Evolutionary conservation across 768 basidiomycete species (phyloP), one percentile per base, ranked within the genome.

Genomic region (Leccinum boreale): DNA sequence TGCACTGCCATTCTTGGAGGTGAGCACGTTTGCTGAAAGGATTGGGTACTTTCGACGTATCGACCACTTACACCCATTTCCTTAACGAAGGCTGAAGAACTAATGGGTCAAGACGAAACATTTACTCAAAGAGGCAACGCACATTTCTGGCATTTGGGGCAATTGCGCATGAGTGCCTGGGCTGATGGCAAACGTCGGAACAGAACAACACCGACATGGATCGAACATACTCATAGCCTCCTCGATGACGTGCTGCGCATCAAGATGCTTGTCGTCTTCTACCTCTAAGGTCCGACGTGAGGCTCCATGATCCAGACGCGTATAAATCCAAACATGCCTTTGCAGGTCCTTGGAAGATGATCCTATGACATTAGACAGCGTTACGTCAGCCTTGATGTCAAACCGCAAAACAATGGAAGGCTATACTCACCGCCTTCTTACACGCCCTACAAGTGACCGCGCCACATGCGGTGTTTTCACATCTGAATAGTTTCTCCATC

Each of bases 141-240:
- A 90, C 92, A 80, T 79, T 93, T 91, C 53, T 83, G 70, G 73
- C 91, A 96, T 57, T 86, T 88, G 0, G 94, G 94, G 72, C 94
- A 97, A 61, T 85, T 88, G 36, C 94, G 82, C 85, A 93, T 89
- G 12, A 95, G 75, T 3, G 94, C 94, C 46, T 80, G 79, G 33
- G 90, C 90, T 91, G 55, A 11, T 58, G 48, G 29, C 8, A 4
- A 48, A 60, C 19, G 63, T 62, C 35, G 55, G 44, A 36, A 44
- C 17, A 42, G 31, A 8, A 33, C 26, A 47, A 1, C 39, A 44
- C 15, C 52, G n/a, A 28, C 24, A 53, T 49, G 35, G 7, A 73
- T 80, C 9, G 29, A 2, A 29, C 67, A 47, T 45, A 89, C 91
- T 92, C 94, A 97, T 97, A 3, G 94, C 94, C 67, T 97, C 94